Conservation (phyloP, 495 filamentous ascomycete species). For the Penicillium canariense region DNA sequence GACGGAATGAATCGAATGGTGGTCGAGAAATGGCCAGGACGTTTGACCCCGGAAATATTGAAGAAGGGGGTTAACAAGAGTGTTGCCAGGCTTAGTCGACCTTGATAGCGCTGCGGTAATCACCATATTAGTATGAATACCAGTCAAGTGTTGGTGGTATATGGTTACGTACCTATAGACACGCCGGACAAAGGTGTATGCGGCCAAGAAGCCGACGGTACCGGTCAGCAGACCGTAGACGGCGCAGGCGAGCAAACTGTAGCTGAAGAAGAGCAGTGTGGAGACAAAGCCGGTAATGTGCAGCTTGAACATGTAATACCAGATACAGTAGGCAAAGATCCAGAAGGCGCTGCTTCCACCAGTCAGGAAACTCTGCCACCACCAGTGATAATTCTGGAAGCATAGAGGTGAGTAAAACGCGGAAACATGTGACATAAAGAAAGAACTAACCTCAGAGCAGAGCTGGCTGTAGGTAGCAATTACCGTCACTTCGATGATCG, state of each 20-base stretch:
- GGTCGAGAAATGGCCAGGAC: slow-evolving; percentile 11
- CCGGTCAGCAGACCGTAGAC: slow-evolving; percentile 84
- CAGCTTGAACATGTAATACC: slow-evolving; percentile 82
- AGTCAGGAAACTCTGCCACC: slow-evolving; percentile 89
- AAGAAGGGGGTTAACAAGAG: background rate
- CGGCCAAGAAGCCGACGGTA: slow-evolving; percentile 84
- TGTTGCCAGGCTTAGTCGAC: slow-evolving; percentile 28
- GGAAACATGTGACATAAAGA: background rate
- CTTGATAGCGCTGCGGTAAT: slow-evolving; percentile 35
- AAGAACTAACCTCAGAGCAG: slow-evolving; percentile 62
- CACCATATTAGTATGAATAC: background rate
- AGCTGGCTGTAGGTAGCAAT: slow-evolving; percentile 86
- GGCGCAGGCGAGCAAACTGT: slow-evolving; percentile 73
- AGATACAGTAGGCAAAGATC: slow-evolving; percentile 83
- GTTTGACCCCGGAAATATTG: background rate
- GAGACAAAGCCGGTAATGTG: slow-evolving; percentile 82
- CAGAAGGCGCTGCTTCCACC: slow-evolving; percentile 78
- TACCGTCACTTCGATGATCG: slow-evolving; percentile 84
- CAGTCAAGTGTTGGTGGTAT: background rate
- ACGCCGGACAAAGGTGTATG: slow-evolving; percentile 83
- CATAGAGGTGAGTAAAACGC: slow-evolving; percentile 15
- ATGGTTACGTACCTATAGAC: slow-evolving; percentile 67
- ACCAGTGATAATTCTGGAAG: slow-evolving; percentile 84
- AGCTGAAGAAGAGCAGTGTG: slow-evolving; percentile 82
- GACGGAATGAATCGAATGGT: background rate